phyloP scores from a whole-genome alignment of 2,329 filamentous ascomycete genomes.

The Cercospora zeina region DNA sequence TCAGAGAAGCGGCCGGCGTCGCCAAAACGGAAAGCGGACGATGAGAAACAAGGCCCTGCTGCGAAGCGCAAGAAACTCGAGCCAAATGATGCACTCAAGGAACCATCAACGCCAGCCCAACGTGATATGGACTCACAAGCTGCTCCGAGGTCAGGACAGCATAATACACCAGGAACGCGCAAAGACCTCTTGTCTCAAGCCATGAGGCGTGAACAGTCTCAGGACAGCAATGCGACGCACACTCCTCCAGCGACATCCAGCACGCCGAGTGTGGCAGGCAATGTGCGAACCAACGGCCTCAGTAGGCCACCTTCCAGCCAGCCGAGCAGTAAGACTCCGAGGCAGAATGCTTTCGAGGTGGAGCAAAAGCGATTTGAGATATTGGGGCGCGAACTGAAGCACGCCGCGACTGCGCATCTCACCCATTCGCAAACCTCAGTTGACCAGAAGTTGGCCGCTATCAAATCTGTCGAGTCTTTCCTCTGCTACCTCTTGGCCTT shows the following conservation, averaged over 20 bases:
- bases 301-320: conserved; percentile 30
- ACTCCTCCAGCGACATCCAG: conserved; percentile 33
- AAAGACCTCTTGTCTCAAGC: conserved; percentile 35
- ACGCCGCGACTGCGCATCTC: conserved; percentile 44
- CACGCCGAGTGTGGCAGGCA: conserved; percentile 29
- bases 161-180: conserved; percentile 32
- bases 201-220: conserved; percentile 32
- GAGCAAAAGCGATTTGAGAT: conserved; percentile 45
- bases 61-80: conserved; percentile 35
- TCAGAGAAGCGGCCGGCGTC: conserved; percentile 18
- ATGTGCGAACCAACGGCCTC: conserved; percentile 23
- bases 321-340: conserved; percentile 33
- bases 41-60: conserved; percentile 23
- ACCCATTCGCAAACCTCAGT: conserved; percentile 18
- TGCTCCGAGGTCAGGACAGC: conserved; percentile 28
- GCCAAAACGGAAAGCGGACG: conserved; percentile 18
- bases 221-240: conserved; percentile 30
- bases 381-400: conserved; percentile 50
- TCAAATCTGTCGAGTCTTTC: conserved; percentile 50
- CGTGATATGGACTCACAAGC: conserved; percentile 29
- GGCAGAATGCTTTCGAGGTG: conserved; percentile 42
- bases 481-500: conserved; percentile 43
- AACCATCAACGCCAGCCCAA: conserved; percentile 33
- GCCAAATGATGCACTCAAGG: conserved; percentile 24
- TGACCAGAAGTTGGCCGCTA: conserved; percentile 39